A percentile compares a stretch with the other conserved stretches of the same genome.
Evolutionary conservation across 148 eudicot species (phyloP).

Genomic region (Persicaria tinctoria): DNA sequence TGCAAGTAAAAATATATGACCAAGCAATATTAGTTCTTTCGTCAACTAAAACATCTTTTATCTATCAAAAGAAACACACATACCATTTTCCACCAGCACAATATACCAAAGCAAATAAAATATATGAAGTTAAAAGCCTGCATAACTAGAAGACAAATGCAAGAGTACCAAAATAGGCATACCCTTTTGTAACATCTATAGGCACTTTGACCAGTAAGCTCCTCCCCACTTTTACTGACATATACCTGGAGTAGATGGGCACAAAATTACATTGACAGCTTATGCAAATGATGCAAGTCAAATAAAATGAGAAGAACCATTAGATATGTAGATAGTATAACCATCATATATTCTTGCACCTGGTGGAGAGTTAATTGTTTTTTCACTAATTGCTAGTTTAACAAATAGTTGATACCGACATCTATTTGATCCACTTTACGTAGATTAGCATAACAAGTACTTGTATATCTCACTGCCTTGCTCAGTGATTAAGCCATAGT

Average conservation of each 20-base stretch:
- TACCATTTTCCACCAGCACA: background rate
- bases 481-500: background rate
- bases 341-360: background rate
- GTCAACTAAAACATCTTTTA: background rate
- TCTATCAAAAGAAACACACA: background rate
- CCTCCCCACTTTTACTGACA: conserved; percentile 59
- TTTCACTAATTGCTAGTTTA: background rate
- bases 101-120: background rate
- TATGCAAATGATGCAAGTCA: background rate
- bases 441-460: background rate
- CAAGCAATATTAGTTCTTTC: background rate
- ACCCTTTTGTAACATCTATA: conserved; percentile 76
- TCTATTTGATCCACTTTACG: background rate
- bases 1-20: background rate
- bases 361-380: background rate
- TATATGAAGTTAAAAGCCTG: background rate
- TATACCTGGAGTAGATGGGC: conserved; percentile 49
- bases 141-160: background rate
- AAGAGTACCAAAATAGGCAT: conserved; percentile 11
- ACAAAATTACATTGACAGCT: background rate
- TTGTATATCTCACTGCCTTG: background rate
- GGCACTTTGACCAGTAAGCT: conserved; percentile 70
- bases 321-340: background rate
- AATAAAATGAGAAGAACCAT: background rate
- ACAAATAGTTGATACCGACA: background rate